These are phyloP conservation scores for Hericium alpestre DNA, from an alignment of 768 basidiomycete genomes.

Conservation along the genomic window DNA sequence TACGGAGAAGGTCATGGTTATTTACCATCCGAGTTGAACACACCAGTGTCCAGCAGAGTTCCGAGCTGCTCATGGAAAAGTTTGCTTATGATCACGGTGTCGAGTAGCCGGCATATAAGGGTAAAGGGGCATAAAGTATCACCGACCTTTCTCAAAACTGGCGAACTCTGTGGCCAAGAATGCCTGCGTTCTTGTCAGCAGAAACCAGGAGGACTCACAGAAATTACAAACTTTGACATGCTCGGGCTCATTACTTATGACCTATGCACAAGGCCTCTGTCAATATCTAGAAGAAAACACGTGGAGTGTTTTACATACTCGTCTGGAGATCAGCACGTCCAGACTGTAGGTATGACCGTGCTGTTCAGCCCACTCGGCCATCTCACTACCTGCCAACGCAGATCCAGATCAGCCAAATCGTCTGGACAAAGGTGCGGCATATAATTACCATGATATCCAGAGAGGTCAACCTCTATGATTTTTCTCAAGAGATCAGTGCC, in stretches of 20 bases:
- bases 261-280: not conserved
- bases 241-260: not conserved
- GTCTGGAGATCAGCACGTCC: not conserved
- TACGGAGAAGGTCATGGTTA: not conserved
- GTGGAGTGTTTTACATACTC: not conserved
- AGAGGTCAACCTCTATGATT: no score
- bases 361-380: not conserved
- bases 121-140: no score
- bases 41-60: constrained; percentile 42
- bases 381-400: not conserved
- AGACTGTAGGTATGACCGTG: not conserved
- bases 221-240: not conserved
- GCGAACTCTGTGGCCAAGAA: not conserved
- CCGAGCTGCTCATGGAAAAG: constrained; percentile 14
- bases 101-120: not conserved
- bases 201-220: not conserved
- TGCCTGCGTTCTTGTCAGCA: not conserved
- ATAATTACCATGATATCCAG: no score
- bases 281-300: not conserved
- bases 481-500: not conserved
- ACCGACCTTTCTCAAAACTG: not conserved
- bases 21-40: constrained; percentile 48
- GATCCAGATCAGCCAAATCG: not conserved
- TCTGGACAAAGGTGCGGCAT: not conserved
- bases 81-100: constrained; percentile 10